Evolutionary conservation across 352 stramenopile species (phyloP), one percentile per base, ranked within the genome.

Genomic region (Phytophthora pseudosyringae): DNA sequence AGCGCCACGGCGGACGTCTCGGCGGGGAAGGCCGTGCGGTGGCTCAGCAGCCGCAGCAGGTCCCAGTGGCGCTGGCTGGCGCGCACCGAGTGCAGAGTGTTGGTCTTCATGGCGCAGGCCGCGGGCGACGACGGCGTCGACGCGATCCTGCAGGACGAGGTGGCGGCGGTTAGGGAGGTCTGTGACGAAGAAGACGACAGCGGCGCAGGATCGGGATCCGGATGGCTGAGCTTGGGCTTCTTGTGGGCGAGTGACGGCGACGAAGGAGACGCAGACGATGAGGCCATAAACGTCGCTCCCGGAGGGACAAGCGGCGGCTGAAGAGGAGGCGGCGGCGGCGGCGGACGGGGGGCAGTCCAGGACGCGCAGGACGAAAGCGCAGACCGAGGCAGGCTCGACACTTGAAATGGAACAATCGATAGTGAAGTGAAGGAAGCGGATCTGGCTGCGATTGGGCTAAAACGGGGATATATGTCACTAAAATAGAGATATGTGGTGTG

Each of bases 1-100:
- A 98, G 52, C 40, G 83, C 78, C 11, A 93, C 67, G 26, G 74
- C 66, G n/a, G 81, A 90, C 3, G 86, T 93, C 64, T 97, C 90
- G 59, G 78, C 95, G 9, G 89, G 87, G 62, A 97, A 97, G 13
- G 81, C 75, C 5, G 88, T 93, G 4, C 69, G 46, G n/a, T 76
- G 74, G 13, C 70, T 59, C 21, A 97, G 76, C 46, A 97, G 28
- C 3, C 78, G 78, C 36, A 81, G 64, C 12, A 95, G 57, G 47
- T 95, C 88, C 81, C 82, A 91, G 62, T 92, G 73, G 52, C 75
- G 78, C 29, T 72, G 63, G 39, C 81, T 70, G 7, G 48, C 67
- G 26, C 81, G 81, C n/a, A 71, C 53, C 8, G 60, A 69, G 51
- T 67, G 70, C 58, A 70, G 32, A 43, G 59, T 33, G 12, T 58